Base-by-base conservation (phyloP, 352 stramenopile species). In the Phytophthora hybrid region DNA sequence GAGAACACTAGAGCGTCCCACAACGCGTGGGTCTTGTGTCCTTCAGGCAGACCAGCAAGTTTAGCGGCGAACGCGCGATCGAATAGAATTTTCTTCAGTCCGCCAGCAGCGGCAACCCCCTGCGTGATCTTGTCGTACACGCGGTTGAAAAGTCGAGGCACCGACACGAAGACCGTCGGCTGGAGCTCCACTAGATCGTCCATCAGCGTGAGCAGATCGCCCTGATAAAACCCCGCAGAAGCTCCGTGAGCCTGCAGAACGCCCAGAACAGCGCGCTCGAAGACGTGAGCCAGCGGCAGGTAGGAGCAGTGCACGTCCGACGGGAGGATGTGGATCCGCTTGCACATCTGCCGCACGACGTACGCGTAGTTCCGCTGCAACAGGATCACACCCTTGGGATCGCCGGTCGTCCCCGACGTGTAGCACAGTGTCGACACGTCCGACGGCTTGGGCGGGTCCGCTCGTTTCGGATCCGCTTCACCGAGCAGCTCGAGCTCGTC, bases 221-320 rank as follows among this genome's bases (percentile, higher is more conserved):
- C 96, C 8, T 94, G 85, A 66, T 79, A 89, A 46, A 89, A 87
- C 0, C 82, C 41, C 95, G 92, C 49, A 81, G 84, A 41, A 82
- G 93, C 67, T 88, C 97, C 53, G 75, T 91, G 49, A 75, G 81
- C 76, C 97, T 95, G 10, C 87, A 98, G 88, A 26, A 87, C 85
- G 14, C 78, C 87, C 2, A 97, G 91, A 21, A 98, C 84, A 2
- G 91, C 77, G 7, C 97, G 88, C 83, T 99, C 97, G 63, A 98
- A 98, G 34, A 99, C 97, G 78, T 99, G 97, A 0, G 97, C 86
- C 21, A 99, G 77, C n/a, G 97, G 97, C 34, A 99, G 79, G 80
- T 99, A 99, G 19, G 90, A 98, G 16, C 99, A 77, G 76, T 99
- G 94, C 29, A 97, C 81, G 78, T 98, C 95, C 21, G 73, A 81